phyloP scores from a whole-genome alignment of 208 protist species.

The Angomonas deanei region DNA sequence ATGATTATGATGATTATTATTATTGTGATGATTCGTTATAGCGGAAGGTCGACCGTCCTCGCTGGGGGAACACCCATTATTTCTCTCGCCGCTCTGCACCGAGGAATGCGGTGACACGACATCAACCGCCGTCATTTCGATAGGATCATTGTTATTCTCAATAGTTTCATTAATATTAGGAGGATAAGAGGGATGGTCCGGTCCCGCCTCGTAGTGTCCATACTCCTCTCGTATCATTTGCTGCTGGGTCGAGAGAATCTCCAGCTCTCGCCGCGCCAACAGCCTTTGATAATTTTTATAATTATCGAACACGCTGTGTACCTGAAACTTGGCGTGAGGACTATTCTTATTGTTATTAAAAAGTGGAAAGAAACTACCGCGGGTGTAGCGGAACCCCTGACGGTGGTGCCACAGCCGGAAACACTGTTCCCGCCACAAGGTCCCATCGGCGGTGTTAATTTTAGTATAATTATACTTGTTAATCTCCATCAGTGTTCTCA shows the following conservation, averaged over 20 bases:
- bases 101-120: too few species aligned
- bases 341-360: not conserved
- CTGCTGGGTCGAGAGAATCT: slow-evolving; percentile 49
- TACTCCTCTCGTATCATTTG: slow-evolving; percentile 37
- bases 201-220: slow-evolving; percentile 12
- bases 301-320: not conserved
- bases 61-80: too few species aligned
- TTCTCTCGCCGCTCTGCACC: too few species aligned
- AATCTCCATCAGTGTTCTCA: slow-evolving; percentile 58
- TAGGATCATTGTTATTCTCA: too few species aligned
- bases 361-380: too few species aligned
- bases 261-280: slow-evolving; percentile 31
- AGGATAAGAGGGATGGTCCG: not conserved
- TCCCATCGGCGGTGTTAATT: slow-evolving; percentile 46
- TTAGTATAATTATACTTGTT: slow-evolving; percentile 38
- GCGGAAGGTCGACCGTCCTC: too few species aligned
- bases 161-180: too few species aligned
- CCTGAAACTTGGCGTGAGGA: not conserved
- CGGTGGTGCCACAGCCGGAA: slow-evolving; percentile 42
- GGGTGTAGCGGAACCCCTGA: slow-evolving; percentile 46
- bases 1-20: not conserved
- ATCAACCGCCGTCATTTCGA: too few species aligned
- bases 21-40: too few species aligned
- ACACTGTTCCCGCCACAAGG: slow-evolving; percentile 59
- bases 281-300: slow-evolving; percentile 4